Evolutionary conservation across 371 early-diverging fungal genomes (phyloP), one percentile per base, ranked within the genome.

Genomic region (Rhizomucor miehei): DNA sequence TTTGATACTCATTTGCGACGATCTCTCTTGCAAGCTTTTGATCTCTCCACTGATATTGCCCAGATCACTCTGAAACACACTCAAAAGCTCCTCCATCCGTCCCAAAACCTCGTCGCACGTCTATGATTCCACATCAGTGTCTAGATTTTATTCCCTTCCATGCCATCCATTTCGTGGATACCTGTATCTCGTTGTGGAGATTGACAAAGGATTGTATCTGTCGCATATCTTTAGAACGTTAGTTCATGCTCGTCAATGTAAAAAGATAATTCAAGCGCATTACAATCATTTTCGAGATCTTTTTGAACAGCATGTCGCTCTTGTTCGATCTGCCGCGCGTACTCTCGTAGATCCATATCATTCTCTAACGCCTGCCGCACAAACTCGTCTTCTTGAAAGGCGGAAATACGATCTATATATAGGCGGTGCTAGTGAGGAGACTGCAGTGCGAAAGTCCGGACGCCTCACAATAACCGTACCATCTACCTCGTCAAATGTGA

Each of bases 1-100:
- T 57, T 83, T 81, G 35, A 89, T 63, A 59, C 80, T 91, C 89
- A 94, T 89, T 4, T 74, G 63, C n/a, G 84, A 75, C 0, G 91
- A 90, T 50, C 89, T 81, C 51, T 86, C 85, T 61, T 96, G 95
- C 44, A 97, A 64, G 9, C 71, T 85, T 56, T 86, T 82, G 43
- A 97, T 97, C 56, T 95, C 97, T 14, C 77, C 75, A 55, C 88
- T 90, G 43, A 97, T 91, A 51, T 86, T 85, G 19, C 91, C 94
- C 20, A 97, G 75, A 57, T 91, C 90, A 40, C 80, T 80, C 56
- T 95, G 91, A 65, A 95, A 95, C 14, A 84, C 89, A 37, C 72
- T 81, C 35, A 97, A 66, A 21, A 93, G 68, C 39, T 73, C 74
- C 56, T 95, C 95, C 95, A 97, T 95, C 17, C 80, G 79, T n/a